Evolutionary conservation across 1,139 yeast genomes (phyloP).

Genomic region (Suhomyces atakaporum): DNA sequence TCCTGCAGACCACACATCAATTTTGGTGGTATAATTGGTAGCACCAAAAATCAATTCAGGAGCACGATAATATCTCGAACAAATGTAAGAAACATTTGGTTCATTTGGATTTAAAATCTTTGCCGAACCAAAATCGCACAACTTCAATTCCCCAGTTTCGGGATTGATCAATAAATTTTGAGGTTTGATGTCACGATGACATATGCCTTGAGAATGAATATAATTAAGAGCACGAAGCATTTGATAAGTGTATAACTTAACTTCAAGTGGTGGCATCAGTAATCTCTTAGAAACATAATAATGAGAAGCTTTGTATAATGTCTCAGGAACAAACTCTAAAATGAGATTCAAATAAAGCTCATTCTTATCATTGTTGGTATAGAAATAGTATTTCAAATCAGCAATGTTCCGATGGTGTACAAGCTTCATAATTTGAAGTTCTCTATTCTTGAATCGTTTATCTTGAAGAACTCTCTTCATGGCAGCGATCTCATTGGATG

Average conservation of each 20-base stretch:
- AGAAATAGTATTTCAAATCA: conserved; percentile 84
- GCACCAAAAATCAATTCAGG: conserved; percentile 93
- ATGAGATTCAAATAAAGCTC: conserved; percentile 86
- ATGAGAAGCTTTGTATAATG: conserved; percentile 86
- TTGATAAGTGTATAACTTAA: conserved; percentile 89
- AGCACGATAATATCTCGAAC: conserved; percentile 95
- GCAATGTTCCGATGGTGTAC: conserved; percentile 87
- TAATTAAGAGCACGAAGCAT: conserved; percentile 88
- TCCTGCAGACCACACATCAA: conserved; percentile 97
- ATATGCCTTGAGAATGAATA: conserved; percentile 86
- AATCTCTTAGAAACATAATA: conserved; percentile 74
- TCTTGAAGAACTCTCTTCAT: conserved; percentile 94
- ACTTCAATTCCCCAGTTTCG: conserved; percentile 74
- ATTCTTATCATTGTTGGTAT: conserved; percentile 76
- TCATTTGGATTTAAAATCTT: conserved; percentile 85
- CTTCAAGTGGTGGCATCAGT: conserved; percentile 86
- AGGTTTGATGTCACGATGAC: conserved; percentile 97
- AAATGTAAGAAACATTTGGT: conserved; percentile 93
- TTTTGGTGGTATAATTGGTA: conserved; percentile 91
- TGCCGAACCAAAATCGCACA: conserved; percentile 99
- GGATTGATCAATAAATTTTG: conserved; percentile 92
- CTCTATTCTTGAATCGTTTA: conserved; percentile 93
- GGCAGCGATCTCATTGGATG: conserved; percentile 80
- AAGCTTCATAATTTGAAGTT: conserved; percentile 90
- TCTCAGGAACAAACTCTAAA: conserved; percentile 91